Evolutionary conservation across 306 rosid species (phyloP), one percentile per base, ranked within the genome.

Genomic region (Malus sieversii): DNA sequence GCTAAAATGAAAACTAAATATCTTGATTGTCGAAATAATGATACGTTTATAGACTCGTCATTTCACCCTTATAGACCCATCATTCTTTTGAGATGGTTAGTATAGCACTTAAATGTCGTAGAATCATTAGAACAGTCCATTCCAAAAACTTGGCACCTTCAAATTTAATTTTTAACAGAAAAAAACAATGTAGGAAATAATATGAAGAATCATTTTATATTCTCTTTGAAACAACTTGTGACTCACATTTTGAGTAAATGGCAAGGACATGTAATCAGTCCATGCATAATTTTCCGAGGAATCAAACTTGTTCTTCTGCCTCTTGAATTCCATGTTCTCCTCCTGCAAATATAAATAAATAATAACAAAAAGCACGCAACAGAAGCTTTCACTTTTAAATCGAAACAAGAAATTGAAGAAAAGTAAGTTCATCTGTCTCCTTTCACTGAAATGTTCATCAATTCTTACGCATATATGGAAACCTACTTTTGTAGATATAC

Each of bases 251-350:
- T 90, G 97, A 78, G 99, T 95, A 79, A 95, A 95, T 32, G 82
- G 83, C 71, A 92, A 62, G 65, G 96, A 95, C 96, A 89, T 86
- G 83, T 90, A 95, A 74, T 95, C 97, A 20, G 85, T 89, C 97
- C 97, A 95, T 35, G 81, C 51, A 84, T 86, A 86, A 75, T 69
- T 84, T 32, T 75, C 78, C 11, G 79, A 32, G 58, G 81, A 45
- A 68, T 78, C 81, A 52, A 42, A 38, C 81, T 92, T 92, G 57
- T 45, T 48, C 55, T 51, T 51, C 55, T 68, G 84, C 76, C 75
- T 89, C 89, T 92, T 90, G 75, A 95, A 59, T 76, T 89, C 86
- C 93, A 90, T 86, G 89, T 95, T 92, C 88, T 95, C 99, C 81
- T 86, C 96, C 99, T 95, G 67, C 81, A 75, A 13, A 27, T 12